phyloP scores from a whole-genome alignment of 1,139 yeast genomes.

The Nadsonia starkeyi-henricii region DNA sequence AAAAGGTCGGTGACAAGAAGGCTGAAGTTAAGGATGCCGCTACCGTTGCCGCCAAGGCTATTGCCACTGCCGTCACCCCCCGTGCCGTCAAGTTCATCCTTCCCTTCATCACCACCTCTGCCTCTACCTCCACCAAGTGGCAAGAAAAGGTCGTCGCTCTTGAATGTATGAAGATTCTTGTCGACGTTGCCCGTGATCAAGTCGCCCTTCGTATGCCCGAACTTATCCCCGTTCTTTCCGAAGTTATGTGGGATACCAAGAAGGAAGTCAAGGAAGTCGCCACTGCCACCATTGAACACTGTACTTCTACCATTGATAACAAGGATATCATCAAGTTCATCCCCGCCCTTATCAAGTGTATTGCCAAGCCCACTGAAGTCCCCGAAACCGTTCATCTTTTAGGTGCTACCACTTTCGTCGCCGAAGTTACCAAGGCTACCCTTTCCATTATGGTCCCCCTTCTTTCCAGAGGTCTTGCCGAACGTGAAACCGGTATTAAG shows the following conservation, averaged over 20 bases:
- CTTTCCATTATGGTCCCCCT: slow-evolving; percentile 98
- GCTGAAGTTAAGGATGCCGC: slow-evolving; percentile 61
- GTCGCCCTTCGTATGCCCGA: slow-evolving; percentile 98
- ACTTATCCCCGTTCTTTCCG: slow-evolving; percentile 94
- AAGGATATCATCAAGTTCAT: slow-evolving; percentile 98
- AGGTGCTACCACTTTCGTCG: slow-evolving; percentile 99
- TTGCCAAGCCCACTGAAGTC: slow-evolving; percentile 90
- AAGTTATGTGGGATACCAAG: slow-evolving; percentile 99
- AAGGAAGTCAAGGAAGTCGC: slow-evolving; percentile 95
- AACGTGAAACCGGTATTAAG: slow-evolving; percentile 98
- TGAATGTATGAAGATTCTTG: slow-evolving; percentile 72
- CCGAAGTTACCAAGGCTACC: slow-evolving; percentile 99
- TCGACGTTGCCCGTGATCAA: slow-evolving; percentile 90
- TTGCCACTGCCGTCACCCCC: slow-evolving; percentile 78
- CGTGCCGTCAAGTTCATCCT: slow-evolving; percentile 81
- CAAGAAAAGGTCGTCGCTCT: slow-evolving; percentile 92
- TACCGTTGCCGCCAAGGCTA: slow-evolving; percentile 55
- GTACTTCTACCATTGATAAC: slow-evolving; percentile 96
- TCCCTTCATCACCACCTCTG: slow-evolving; percentile 62
- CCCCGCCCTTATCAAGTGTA: slow-evolving; percentile 94
- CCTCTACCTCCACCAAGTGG: slow-evolving; percentile 81
- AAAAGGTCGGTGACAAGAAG: slow-evolving; percentile 84
- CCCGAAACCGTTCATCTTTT: slow-evolving; percentile 97
- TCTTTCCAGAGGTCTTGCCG: slow-evolving; percentile 97
- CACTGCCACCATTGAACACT: slow-evolving; percentile 85